These are phyloP conservation scores for Phylloboletellus chloephorus DNA, from an alignment of 1,284 basidiomycete genomes.

Conservation along the genomic window DNA sequence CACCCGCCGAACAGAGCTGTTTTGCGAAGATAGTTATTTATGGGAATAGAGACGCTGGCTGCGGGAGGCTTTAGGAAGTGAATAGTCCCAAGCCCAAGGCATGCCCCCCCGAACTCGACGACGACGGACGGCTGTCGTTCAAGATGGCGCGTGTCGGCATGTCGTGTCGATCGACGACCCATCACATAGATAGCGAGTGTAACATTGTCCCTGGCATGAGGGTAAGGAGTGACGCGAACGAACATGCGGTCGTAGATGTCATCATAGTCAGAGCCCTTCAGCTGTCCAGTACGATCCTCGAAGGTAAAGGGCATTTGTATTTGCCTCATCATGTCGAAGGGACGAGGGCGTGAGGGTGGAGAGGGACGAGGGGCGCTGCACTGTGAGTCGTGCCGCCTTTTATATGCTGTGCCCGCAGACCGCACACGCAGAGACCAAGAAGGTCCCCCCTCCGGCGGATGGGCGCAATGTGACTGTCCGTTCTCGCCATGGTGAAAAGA, in stretches of 20 bases:
- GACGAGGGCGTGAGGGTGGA: not conserved
- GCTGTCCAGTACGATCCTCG: constrained; percentile 63
- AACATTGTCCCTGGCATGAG: constrained; percentile 31
- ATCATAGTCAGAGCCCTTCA: constrained; percentile 57
- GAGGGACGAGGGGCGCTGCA: not conserved
- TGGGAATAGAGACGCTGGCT: constrained; percentile 42
- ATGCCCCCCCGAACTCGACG: constrained; percentile 49
- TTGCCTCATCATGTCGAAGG: constrained; percentile 16
- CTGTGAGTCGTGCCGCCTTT: constrained; percentile 8
- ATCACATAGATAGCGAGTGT: constrained; percentile 53
- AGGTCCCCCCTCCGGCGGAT: constrained; percentile 16
- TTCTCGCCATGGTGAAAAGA: constrained; percentile 24
- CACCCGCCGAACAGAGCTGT: constrained; percentile 59
- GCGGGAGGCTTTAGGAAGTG: constrained; percentile 41
- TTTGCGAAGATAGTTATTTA: constrained; percentile 57
- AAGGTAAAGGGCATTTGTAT: constrained; percentile 48
- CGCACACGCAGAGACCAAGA: constrained; percentile 14
- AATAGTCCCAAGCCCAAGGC: constrained; percentile 52
- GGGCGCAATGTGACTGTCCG: constrained; percentile 24
- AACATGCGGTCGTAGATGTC: constrained; percentile 71
- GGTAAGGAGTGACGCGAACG: constrained; percentile 49
- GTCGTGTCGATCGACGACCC: constrained; percentile 53
- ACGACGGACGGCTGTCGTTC: constrained; percentile 46
- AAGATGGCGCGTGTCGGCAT: constrained; percentile 48
- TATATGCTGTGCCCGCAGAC: constrained; percentile 24